A percentile compares a stretch with the other conserved stretches of the same genome.
phyloP scores from a whole-genome alignment of 129 eudicot species.

The Ambrosia trifida region DNA sequence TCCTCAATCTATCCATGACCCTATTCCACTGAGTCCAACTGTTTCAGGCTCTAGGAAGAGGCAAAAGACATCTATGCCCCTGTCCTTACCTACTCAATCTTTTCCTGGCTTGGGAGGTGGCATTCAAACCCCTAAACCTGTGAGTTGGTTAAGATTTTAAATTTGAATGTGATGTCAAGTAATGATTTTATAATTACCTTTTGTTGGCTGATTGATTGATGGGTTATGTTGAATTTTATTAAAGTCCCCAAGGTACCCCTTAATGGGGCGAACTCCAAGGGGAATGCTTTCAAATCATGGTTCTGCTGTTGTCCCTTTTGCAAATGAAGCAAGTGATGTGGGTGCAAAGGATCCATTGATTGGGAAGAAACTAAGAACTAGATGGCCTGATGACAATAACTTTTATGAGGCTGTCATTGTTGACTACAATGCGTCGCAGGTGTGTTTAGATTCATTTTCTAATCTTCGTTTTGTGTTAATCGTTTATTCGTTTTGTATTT shows the following conservation, averaged over 20 bases:
- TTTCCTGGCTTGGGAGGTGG: constrained; percentile 52
- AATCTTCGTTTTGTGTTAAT: not conserved
- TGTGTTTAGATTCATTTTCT: constrained; percentile 31
- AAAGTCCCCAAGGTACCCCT: constrained; percentile 49
- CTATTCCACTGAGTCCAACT: constrained; percentile 65
- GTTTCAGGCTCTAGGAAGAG: constrained; percentile 81
- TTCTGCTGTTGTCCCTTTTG: constrained; percentile 37
- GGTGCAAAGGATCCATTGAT: constrained; percentile 56
- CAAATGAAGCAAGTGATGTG: constrained; percentile 49
- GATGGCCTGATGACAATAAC: constrained; percentile 92
- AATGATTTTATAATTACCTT: not conserved
- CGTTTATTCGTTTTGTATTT: not conserved
- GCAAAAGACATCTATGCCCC: constrained; percentile 59
- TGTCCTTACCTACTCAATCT: constrained; percentile 54
- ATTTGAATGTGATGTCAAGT: constrained; percentile 12
- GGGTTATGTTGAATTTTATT: constrained; percentile 26
- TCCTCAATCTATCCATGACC: constrained; percentile 63
- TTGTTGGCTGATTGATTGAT: constrained; percentile 15
- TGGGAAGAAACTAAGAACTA: constrained; percentile 85
- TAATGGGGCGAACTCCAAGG: constrained; percentile 42
- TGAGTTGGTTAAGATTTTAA: constrained; percentile 34
- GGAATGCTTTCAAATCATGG: constrained; percentile 52
- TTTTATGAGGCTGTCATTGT: constrained; percentile 86
- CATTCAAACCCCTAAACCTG: constrained; percentile 64
- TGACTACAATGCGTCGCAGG: constrained; percentile 77